A percentile compares a stretch with the other conserved stretches of the same genome.
Evolutionary conservation across 495 filamentous ascomycete species (phyloP).

Genomic region (Talaromyces borbonicus): DNA sequence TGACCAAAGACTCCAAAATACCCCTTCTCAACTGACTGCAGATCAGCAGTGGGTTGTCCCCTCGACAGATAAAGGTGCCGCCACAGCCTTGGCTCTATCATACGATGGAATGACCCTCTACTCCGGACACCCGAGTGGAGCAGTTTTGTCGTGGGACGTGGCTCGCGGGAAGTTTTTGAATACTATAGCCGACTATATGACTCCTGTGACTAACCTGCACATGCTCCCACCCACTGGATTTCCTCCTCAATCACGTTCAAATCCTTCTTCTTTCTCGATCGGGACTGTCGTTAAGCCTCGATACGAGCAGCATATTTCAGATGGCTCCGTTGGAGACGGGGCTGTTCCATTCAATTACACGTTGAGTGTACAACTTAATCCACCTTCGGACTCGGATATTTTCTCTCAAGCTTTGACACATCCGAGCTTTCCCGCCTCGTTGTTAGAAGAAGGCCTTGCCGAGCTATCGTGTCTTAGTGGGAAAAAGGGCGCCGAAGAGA

Average conservation of each 20-base stretch:
- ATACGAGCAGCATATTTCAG: conserved; percentile 35
- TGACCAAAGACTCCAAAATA: conserved; percentile 41
- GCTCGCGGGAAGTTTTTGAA: conserved; percentile 51
- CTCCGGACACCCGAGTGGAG: conserved; percentile 73
- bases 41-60: conserved; percentile 52
- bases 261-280: conserved; percentile 36
- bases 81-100: conserved; percentile 54
- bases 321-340: conserved; percentile 32
- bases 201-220: conserved; percentile 67
- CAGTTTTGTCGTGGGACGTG: conserved; percentile 71
- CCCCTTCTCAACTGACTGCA: conserved; percentile 46
- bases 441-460: conserved; percentile 47
- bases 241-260: conserved; percentile 19
- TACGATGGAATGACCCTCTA: conserved; percentile 76
- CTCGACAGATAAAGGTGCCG: conserved; percentile 49
- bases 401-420: conserved; percentile 45
- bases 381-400: conserved; percentile 11
- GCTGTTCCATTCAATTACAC: conserved; percentile 57
- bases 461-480: conserved; percentile 34
- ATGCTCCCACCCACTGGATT: conserved; percentile 59
- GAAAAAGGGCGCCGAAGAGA: conserved; percentile 14
- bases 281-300: conserved; percentile 63
- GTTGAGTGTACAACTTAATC: conserved; percentile 54
- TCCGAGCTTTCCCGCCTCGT: conserved; percentile 38
- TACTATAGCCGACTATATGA: conserved; percentile 56